A percentile compares a stretch with the other conserved stretches of the same genome.
Evolutionary conservation across 2,329 filamentous ascomycete species (phyloP).

Genomic region (Cadophora sp.): DNA sequence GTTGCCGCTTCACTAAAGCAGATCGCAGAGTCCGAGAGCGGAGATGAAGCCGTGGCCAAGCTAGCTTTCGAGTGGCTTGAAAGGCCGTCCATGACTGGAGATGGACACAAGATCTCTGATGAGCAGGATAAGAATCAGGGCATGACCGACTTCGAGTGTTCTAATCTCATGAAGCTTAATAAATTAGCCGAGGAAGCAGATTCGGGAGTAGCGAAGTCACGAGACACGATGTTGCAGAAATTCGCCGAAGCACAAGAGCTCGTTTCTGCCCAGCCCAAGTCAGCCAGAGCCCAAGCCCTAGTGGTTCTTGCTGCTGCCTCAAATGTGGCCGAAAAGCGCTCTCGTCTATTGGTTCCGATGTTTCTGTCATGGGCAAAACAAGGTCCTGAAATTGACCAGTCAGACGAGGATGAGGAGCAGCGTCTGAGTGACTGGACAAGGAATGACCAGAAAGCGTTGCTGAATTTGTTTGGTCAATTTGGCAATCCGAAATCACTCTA

Average conservation of each 20-base stretch:
- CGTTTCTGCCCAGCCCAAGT: constrained; percentile 57
- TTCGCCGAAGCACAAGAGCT: constrained; percentile 71
- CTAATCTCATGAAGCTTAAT: constrained; percentile 69
- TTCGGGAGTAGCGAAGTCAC: constrained; percentile 58
- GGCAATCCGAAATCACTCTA: constrained; percentile 85
- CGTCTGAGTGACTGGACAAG: constrained; percentile 67
- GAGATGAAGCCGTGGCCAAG: constrained; percentile 75
- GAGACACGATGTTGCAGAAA: constrained; percentile 63
- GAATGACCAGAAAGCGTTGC: constrained; percentile 82
- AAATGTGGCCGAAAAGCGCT: constrained; percentile 82
- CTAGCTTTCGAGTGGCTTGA: constrained; percentile 82
- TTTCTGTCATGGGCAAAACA: constrained; percentile 80
- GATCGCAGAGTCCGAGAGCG: constrained; percentile 72
- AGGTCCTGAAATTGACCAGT: constrained; percentile 45
- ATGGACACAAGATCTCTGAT: constrained; percentile 50
- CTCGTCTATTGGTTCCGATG: constrained; percentile 82
- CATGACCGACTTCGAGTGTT: constrained; percentile 83
- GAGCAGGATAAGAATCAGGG: constrained; percentile 48
- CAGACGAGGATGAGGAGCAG: constrained; percentile 39
- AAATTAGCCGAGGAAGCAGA: constrained; percentile 59
- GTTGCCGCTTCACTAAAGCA: constrained; percentile 76
- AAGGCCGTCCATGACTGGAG: constrained; percentile 61
- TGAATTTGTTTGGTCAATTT: constrained; percentile 84
- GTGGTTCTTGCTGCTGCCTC: constrained; percentile 78
- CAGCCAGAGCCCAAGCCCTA: constrained; percentile 78